Evolutionary conservation across 2,329 filamentous ascomycete genomes (phyloP).

Genomic region (Fusarium euwallaceae): DNA sequence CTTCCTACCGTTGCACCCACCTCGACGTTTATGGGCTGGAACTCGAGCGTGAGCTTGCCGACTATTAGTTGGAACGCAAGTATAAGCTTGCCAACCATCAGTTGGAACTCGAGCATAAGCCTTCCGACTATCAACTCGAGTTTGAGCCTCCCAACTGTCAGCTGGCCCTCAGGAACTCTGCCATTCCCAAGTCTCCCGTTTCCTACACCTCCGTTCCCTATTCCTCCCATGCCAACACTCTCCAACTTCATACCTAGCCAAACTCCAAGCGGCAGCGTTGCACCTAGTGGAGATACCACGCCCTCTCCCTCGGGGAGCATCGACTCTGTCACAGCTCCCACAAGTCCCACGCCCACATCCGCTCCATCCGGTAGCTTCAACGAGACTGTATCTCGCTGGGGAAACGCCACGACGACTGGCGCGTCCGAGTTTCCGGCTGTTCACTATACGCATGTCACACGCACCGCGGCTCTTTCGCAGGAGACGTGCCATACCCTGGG

Average conservation of each 20-base stretch:
- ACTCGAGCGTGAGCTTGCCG: constrained; percentile 24
- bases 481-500: constrained; percentile 51
- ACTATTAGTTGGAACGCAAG: constrained; percentile 30
- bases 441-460: constrained; percentile 52
- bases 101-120: not conserved
- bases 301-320: constrained; percentile 2
- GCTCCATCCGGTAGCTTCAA: constrained; percentile 8
- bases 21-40: constrained; percentile 20
- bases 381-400: constrained; percentile 17
- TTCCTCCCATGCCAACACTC: not conserved
- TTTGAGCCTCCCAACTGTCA: not conserved
- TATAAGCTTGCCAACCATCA: not conserved
- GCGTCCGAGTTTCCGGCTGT: constrained; percentile 43
- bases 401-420: constrained; percentile 24
- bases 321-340: constrained; percentile 27
- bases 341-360: constrained; percentile 22
- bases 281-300: not conserved
- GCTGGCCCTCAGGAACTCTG: not conserved
- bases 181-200: not conserved
- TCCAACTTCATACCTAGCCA: not conserved
- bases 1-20: constrained; percentile 14
- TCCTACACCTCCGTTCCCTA: not conserved
- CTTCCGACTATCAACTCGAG: constrained; percentile 6
- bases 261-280: constrained; percentile 6
- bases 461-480: constrained; percentile 44